phyloP scores from a whole-genome alignment of 257 asterid species.

The Gardenia jasminoides region DNA sequence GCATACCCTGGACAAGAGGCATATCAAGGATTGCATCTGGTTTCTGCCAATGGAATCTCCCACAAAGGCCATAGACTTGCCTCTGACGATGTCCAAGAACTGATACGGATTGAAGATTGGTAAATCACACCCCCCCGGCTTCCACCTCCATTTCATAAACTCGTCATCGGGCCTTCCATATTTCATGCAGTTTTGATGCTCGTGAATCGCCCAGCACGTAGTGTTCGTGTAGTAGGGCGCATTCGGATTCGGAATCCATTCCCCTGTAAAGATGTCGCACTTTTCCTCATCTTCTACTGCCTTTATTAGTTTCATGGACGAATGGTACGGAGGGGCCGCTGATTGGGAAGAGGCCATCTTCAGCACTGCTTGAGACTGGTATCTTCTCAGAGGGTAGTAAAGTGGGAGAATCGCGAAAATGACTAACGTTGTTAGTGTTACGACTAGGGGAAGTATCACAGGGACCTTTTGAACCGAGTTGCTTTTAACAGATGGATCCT shows the following conservation, averaged over 20 bases:
- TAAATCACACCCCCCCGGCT: constrained; percentile 31
- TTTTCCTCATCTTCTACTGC: constrained; percentile 3
- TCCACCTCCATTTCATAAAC: constrained; percentile 35
- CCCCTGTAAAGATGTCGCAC: constrained; percentile 32
- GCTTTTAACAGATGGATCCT: constrained; percentile 12
- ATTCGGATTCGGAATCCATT: constrained; percentile 30
- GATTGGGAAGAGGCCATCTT: background rate
- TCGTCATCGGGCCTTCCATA: constrained; percentile 31
- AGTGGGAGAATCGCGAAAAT: constrained; percentile 19
- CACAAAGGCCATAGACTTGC: constrained; percentile 35
- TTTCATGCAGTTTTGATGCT: constrained; percentile 35
- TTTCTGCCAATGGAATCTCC: constrained; percentile 36
- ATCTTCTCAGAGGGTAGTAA: constrained; percentile 20
- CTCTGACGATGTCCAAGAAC: constrained; percentile 33
- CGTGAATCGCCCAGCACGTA: constrained; percentile 30
- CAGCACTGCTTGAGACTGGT: background rate
- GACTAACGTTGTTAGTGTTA: constrained; percentile 4
- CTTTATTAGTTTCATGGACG: constrained; percentile 10
- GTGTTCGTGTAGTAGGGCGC: constrained; percentile 32
- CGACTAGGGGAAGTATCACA: background rate
- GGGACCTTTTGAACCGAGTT: constrained; percentile 10
- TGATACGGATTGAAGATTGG: constrained; percentile 30
- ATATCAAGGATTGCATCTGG: constrained; percentile 37
- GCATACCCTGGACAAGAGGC: constrained; percentile 33
- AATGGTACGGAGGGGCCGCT: background rate